Evolutionary conservation across 176 grass and related monocot species (phyloP).

Genomic region (Thalia dealbata): DNA sequence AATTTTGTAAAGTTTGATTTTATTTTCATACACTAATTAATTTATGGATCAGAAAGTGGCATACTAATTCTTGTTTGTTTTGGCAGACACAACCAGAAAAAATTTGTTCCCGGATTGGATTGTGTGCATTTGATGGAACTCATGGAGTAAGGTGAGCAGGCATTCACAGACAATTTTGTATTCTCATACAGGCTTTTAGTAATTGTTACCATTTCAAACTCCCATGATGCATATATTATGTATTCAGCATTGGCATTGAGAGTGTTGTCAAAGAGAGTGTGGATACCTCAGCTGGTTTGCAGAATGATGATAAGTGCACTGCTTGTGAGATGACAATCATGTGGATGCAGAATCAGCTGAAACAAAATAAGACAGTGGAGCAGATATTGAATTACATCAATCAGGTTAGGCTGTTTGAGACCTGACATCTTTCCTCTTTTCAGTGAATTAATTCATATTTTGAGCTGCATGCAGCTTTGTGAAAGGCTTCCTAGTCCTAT

Average conservation of each 20-base stretch:
- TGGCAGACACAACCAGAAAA: slow-evolving; percentile 10
- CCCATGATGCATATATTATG: background rate
- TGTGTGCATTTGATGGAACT: slow-evolving; percentile 8
- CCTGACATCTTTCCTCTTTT: background rate
- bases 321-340: slow-evolving; percentile 15
- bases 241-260: slow-evolving; percentile 1
- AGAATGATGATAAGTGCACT: background rate
- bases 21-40: background rate
- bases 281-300: background rate
- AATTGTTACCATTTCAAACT: background rate
- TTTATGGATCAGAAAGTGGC: background rate
- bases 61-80: background rate
- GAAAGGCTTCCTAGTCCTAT: slow-evolving; percentile 15
- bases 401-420: background rate
- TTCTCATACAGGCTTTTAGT: background rate
- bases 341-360: slow-evolving; percentile 14
- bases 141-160: background rate
- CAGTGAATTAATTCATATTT: background rate
- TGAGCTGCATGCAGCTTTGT: background rate
- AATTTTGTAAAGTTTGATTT: background rate
- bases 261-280: background rate
- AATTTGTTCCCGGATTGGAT: slow-evolving; percentile 9
- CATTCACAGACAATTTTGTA: background rate
- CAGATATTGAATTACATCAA: slow-evolving; percentile 8
- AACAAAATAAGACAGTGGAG: slow-evolving; percentile 1